Conservation (phyloP, 805 yeast species). For the Lipomyces starkeyi region DNA sequence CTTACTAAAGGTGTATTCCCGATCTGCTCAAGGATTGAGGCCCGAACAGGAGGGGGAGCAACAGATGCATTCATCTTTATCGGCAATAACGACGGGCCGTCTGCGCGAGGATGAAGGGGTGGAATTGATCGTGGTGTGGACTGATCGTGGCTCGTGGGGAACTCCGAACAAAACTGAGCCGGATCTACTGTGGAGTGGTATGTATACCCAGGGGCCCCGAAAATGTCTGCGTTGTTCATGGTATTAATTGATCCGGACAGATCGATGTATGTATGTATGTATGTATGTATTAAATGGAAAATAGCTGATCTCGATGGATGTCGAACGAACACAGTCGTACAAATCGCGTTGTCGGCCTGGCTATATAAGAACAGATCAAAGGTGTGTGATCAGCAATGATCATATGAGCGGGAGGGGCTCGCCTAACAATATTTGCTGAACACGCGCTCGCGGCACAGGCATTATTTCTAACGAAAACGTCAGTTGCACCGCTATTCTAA, state of each 20-base stretch:
- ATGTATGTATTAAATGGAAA: neutral
- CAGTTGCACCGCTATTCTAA: neutral
- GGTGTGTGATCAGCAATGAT: neutral
- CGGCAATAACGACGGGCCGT: neutral
- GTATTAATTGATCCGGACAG: neutral
- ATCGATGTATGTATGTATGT: neutral
- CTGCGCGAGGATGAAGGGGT: neutral
- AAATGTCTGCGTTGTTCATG: neutral
- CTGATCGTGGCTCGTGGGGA: neutral
- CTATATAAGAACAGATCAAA: no score
- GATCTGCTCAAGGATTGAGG: conserved; percentile 71
- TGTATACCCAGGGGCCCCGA: neutral
- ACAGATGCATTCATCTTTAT: neutral
- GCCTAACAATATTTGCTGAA: neutral
- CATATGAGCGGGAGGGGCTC: neutral
- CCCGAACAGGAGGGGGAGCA: conserved; percentile 50
- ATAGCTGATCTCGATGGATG: neutral
- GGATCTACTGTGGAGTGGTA: conserved; percentile 1
- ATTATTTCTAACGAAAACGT: neutral
- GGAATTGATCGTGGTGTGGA: neutral
- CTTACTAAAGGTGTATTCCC: conserved; percentile 85
- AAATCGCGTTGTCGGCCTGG: no score
- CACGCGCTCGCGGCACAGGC: neutral
- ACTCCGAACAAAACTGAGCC: neutral
- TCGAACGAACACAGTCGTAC: neutral